A percentile compares a stretch with the other conserved stretches of the same genome.
Conservation (phyloP, 2,329 filamentous ascomycete species). For the Xylariaceae sp. region DNA sequence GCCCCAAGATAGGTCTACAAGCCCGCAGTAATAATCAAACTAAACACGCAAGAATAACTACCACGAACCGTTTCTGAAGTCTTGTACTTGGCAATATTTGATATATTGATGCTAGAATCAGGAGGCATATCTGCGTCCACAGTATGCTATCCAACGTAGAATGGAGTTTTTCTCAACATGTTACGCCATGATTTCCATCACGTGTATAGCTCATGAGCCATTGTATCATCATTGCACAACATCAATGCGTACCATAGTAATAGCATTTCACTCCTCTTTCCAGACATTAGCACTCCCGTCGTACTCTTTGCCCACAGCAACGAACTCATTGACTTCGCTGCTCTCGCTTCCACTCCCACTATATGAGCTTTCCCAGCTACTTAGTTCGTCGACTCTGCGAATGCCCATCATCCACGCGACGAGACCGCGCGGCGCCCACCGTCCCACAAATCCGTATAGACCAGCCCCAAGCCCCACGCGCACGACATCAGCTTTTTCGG, state of each 20-base stretch:
- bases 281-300: conserved; percentile 24
- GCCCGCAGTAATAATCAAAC: no score
- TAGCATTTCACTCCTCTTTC: conserved; percentile 18
- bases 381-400: conserved; percentile 63
- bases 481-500: conserved; percentile 65
- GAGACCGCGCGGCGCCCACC: conserved; percentile 75
- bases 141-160: conserved; percentile 4
- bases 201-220: conserved; percentile 20
- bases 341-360: conserved; percentile 45
- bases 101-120: conserved; percentile 2
- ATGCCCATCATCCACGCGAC: conserved; percentile 96
- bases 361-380: conserved; percentile 56
- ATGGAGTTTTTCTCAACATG: conserved; percentile 7
- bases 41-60: no score
- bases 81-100: background rate
- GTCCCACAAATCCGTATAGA: conserved; percentile 84
- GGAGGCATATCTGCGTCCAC: background rate
- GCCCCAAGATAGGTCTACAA: no score
- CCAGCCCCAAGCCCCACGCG: conserved; percentile 85
- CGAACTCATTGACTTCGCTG: conserved; percentile 39
- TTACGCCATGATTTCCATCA: conserved; percentile 6
- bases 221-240: background rate
- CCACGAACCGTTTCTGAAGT: no score
- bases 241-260: background rate
- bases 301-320: conserved; percentile 48